Conservation (phyloP, 2,329 filamentous ascomycete genomes). For the Hymenoscyphus repandus region DNA sequence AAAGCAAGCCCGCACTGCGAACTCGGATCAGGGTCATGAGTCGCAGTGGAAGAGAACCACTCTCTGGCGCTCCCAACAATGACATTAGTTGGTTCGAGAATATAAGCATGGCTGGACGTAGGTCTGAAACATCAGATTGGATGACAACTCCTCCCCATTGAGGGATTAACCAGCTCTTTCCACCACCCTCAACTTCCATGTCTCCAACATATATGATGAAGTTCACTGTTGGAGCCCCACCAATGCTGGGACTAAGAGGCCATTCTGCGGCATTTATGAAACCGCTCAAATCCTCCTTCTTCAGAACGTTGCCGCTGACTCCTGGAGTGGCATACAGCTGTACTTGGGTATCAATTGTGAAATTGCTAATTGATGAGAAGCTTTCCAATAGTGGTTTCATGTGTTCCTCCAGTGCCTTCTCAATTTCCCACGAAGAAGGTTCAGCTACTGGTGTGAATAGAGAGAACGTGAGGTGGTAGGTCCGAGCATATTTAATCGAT, state of each 20-base stretch:
- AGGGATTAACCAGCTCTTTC: slow-evolving; percentile 80
- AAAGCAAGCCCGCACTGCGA: slow-evolving; percentile 75
- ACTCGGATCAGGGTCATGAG: slow-evolving; percentile 82
- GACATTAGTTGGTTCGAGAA: slow-evolving; percentile 89
- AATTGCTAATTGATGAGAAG: slow-evolving; percentile 81
- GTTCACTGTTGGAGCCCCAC: slow-evolving; percentile 87
- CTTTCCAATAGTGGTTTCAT: slow-evolving; percentile 76
- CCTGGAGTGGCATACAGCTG: slow-evolving; percentile 80
- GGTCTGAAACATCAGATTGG: slow-evolving; percentile 50
- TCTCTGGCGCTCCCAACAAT: slow-evolving; percentile 77
- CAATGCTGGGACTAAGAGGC: slow-evolving; percentile 92
- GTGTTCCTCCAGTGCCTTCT: slow-evolving; percentile 73
- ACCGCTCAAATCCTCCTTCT: slow-evolving; percentile 81
- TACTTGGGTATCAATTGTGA: slow-evolving; percentile 93
- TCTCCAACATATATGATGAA: slow-evolving; percentile 86
- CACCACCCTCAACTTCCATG: slow-evolving; percentile 39
- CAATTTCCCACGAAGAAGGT: slow-evolving; percentile 89
- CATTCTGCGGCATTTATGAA: slow-evolving; percentile 98
- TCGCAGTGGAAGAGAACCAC: slow-evolving; percentile 77
- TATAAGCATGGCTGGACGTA: slow-evolving; percentile 77
- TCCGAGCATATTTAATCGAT: slow-evolving; percentile 85
- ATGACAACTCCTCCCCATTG: slow-evolving; percentile 86
- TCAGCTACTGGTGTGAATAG: slow-evolving; percentile 75
- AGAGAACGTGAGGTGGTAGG: slow-evolving; percentile 94
- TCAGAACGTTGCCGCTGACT: slow-evolving; percentile 57